Evolutionary conservation across 2,329 filamentous ascomycete species (phyloP).

Genomic region (Neurospora sp.): DNA sequence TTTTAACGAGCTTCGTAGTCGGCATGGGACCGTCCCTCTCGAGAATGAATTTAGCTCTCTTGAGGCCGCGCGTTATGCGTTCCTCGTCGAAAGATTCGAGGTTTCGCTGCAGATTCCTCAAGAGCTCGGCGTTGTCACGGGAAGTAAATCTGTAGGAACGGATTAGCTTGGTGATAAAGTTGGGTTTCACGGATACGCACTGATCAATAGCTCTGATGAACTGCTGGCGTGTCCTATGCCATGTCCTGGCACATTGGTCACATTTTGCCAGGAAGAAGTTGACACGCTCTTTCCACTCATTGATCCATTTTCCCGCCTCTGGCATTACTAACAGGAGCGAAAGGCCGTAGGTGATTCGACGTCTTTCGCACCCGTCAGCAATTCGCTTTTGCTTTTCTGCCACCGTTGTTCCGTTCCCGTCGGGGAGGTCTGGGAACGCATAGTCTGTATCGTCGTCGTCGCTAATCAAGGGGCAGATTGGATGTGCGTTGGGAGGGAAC

Average conservation of each 20-base stretch:
- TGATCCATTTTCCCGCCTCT: slow-evolving; percentile 48
- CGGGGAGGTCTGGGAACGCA: slow-evolving; percentile 39
- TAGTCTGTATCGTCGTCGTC: slow-evolving; percentile 58
- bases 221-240: slow-evolving; percentile 58
- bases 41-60: slow-evolving; percentile 39
- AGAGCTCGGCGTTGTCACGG: slow-evolving; percentile 17
- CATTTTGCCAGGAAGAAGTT: slow-evolving; percentile 53
- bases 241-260: slow-evolving; percentile 62
- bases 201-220: slow-evolving; percentile 54
- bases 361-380: slow-evolving; percentile 42
- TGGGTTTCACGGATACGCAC: slow-evolving; percentile 24
- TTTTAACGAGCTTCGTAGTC: slow-evolving; percentile 34
- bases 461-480: slow-evolving; percentile 57
- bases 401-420: slow-evolving; percentile 34
- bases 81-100: slow-evolving; percentile 29
- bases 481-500: slow-evolving; percentile 40
- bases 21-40: slow-evolving; percentile 37
- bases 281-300: slow-evolving; percentile 48
- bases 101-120: slow-evolving; percentile 29
- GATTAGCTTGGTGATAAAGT: not conserved
- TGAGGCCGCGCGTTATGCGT: slow-evolving; percentile 29
- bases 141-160: not conserved
- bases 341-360: slow-evolving; percentile 56
- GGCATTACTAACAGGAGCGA: slow-evolving; percentile 59
- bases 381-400: slow-evolving; percentile 45